These are phyloP conservation scores for Litchi chinensis DNA, from an alignment of 345 rosid genomes.

Conservation along the genomic window DNA sequence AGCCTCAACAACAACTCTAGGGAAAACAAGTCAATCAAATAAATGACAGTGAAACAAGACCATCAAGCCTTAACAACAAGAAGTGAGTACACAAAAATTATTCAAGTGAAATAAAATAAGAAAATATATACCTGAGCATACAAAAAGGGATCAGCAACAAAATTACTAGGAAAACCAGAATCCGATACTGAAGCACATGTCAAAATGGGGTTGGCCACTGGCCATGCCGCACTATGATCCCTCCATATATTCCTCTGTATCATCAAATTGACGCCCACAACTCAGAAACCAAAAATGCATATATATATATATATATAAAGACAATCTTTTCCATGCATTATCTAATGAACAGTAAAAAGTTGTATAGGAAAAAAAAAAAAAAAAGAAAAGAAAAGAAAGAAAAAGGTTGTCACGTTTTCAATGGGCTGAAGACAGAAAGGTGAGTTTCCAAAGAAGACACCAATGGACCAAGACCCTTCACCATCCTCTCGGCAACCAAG, in stretches of 20 bases:
- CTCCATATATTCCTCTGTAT: conserved; percentile 72
- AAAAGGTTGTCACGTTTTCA: conserved; percentile 60
- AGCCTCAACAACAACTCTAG: background rate
- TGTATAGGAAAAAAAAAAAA: background rate
- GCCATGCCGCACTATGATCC: conserved; percentile 82
- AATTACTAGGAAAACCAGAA: conserved; percentile 84
- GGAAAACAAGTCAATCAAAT: background rate
- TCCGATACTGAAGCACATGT: conserved; percentile 82
- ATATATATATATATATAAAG: too few relatives aligned
- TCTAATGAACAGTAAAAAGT: too few relatives aligned
- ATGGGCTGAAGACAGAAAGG: conserved; percentile 89
- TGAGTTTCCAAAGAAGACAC: conserved; percentile 82
- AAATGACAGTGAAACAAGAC: background rate
- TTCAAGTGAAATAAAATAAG: background rate
- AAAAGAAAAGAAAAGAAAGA: background rate
- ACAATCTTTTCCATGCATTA: background rate
- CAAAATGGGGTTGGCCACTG: conserved; percentile 92
- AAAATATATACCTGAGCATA: conserved; percentile 63
- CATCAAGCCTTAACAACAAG: background rate
- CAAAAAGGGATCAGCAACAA: conserved; percentile 94
- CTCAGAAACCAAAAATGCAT: background rate
- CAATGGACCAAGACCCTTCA: conserved; percentile 97
- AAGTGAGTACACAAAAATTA: background rate
- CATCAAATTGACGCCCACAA: conserved; percentile 5
- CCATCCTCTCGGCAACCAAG: conserved; percentile 75